Percentiles rank a stretch among this genome's conserved stretches.
Conservation (phyloP, 1,284 basidiomycete species). For the Coniferiporia weirii region DNA sequence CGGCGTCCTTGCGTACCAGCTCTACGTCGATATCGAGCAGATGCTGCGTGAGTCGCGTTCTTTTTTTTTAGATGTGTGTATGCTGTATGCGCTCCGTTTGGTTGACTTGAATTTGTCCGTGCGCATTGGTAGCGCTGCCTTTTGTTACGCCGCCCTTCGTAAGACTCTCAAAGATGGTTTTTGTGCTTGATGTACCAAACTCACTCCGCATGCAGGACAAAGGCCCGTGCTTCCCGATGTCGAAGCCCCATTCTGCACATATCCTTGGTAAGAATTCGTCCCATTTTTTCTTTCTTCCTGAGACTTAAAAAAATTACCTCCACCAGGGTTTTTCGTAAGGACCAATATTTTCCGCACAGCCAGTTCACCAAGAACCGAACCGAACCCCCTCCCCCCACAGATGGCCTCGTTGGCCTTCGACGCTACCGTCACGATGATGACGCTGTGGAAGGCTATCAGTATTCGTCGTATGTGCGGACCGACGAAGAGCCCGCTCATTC, state of each 20-base stretch:
- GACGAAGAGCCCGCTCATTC: constrained; percentile 70
- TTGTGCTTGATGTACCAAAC: too few species aligned
- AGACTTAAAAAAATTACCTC: constrained; percentile 14
- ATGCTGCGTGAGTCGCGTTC: constrained; percentile 58
- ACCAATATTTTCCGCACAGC: constrained; percentile 3
- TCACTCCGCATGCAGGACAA: constrained; percentile 28
- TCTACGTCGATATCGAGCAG: constrained; percentile 69
- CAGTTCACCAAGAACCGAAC: constrained; percentile 17
- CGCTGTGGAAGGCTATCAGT: constrained; percentile 65
- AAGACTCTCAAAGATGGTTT: constrained; percentile 21
- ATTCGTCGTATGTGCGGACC: constrained; percentile 69
- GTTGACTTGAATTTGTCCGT: constrained; percentile 11
- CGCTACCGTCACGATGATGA: constrained; percentile 72
- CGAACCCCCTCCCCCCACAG: too few species aligned
- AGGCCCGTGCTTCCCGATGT: constrained; percentile 72
- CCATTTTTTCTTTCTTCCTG: constrained; percentile 19
- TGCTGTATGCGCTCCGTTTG: not conserved
- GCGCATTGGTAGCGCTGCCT: constrained; percentile 59
- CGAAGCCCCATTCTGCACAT: constrained; percentile 72
- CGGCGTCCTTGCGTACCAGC: constrained; percentile 70
- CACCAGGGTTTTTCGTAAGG: constrained; percentile 65
- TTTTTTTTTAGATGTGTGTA: not conserved
- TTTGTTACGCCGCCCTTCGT: constrained; percentile 61
- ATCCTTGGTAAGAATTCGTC: constrained; percentile 49
- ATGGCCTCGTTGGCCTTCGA: constrained; percentile 75